Conservation (phyloP, 1,139 yeast genomes). For the Nematodospora anomalae region DNA sequence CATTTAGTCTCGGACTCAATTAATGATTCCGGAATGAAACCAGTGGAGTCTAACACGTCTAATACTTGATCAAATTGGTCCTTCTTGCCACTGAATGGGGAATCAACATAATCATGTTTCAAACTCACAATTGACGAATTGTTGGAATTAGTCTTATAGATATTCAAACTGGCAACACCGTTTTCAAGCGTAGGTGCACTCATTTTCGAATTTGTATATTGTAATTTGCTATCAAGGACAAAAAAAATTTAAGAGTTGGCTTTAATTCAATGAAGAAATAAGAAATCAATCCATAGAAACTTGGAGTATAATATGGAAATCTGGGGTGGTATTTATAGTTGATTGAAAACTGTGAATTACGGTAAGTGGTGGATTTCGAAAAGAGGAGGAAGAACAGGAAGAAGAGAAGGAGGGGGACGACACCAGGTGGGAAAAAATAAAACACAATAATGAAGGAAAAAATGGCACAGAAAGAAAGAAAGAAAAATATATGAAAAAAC, state of each 20-base stretch:
- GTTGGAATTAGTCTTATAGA: slow-evolving; percentile 23
- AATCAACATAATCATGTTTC: slow-evolving; percentile 66
- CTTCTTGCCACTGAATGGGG: slow-evolving; percentile 78
- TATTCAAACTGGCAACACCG: slow-evolving; percentile 13
- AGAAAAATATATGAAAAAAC: too few relatives aligned
- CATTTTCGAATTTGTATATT: slow-evolving; percentile 2
- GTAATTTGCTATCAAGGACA: too few relatives aligned
- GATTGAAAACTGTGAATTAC: neutral
- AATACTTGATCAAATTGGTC: slow-evolving; percentile 79
- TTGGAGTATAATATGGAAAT: neutral
- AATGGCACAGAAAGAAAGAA: too few relatives aligned
- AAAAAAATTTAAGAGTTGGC: neutral
- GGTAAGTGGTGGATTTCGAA: slow-evolving; percentile 1
- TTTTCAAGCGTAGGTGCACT: slow-evolving; percentile 12
- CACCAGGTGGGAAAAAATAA: neutral
- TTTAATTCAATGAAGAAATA: neutral
- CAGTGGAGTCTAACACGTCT: slow-evolving; percentile 77
- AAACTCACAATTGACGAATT: slow-evolving; percentile 34
- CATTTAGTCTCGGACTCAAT: slow-evolving; percentile 86
- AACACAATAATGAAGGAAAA: slow-evolving; percentile 1
- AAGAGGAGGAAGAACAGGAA: slow-evolving; percentile 2
- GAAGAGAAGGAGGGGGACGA: neutral
- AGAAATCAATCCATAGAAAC: neutral
- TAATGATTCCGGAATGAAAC: slow-evolving; percentile 84
- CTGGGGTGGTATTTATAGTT: slow-evolving; percentile 9